Percentiles rank a stretch among this genome's conserved stretches.
phyloP scores from a whole-genome alignment of 2,329 filamentous ascomycete species.

The Hyphodiscus sp. region DNA sequence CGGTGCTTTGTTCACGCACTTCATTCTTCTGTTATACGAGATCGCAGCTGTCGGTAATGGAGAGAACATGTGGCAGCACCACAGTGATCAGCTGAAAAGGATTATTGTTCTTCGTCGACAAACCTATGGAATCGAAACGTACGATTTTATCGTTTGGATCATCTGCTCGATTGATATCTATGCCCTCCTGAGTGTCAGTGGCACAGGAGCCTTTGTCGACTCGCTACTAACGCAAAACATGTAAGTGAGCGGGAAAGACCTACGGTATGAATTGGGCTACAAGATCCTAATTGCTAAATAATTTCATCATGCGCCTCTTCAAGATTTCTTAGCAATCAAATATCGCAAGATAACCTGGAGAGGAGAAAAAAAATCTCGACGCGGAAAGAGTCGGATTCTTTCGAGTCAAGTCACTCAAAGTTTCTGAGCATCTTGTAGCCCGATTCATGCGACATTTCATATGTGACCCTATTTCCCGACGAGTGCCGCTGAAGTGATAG shows the following conservation, averaged over 20 bases:
- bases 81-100: conserved; percentile 44
- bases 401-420: no score
- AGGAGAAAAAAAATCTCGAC: no score
- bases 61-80: conserved; percentile 46
- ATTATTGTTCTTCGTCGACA: conserved; percentile 42
- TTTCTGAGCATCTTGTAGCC: no score
- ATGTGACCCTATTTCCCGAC: no score
- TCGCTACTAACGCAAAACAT: conserved; percentile 39
- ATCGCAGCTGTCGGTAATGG: conserved; percentile 40
- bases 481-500: no score
- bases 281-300: no score
- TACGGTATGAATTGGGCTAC: no score
- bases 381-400: no score
- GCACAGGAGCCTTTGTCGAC: conserved; percentile 43
- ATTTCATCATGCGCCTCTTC: no score
- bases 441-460: no score
- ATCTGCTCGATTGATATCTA: conserved; percentile 49
- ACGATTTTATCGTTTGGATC: conserved; percentile 47
- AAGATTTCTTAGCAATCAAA: no score
- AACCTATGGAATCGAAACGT: conserved; percentile 38
- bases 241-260: conserved; percentile 4
- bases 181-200: conserved; percentile 45
- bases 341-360: no score
- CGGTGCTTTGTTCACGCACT: conserved; percentile 50
- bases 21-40: conserved; percentile 51